Conservation (phyloP, 1,139 yeast genomes). For the Ogataea hybrid region DNA sequence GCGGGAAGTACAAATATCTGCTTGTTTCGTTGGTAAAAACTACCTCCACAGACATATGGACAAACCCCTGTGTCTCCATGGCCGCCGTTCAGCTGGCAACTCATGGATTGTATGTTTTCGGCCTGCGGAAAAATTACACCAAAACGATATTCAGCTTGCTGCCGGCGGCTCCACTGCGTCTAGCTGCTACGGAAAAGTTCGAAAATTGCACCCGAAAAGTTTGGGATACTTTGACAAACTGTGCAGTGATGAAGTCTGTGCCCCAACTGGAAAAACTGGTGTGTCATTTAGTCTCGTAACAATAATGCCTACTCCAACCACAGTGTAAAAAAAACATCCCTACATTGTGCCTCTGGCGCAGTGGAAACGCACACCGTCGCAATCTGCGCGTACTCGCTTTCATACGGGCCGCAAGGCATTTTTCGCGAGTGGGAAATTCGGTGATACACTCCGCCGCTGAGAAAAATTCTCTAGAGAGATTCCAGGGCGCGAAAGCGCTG, state of each 20-base stretch:
- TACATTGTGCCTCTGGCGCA: constrained; percentile 15
- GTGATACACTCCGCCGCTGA: constrained; percentile 63
- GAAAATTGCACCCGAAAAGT: neutral
- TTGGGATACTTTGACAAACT: neutral
- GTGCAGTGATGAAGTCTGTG: neutral
- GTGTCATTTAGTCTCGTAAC: neutral
- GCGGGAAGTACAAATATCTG: constrained; percentile 12
- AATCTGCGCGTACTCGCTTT: constrained; percentile 69
- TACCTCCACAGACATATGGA: constrained; percentile 7
- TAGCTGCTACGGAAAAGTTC: neutral
- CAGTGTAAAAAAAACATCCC: neutral
- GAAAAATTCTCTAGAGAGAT: constrained; percentile 60
- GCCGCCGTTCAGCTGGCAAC: constrained; percentile 5
- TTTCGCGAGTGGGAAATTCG: constrained; percentile 79
- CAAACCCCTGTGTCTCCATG: neutral
- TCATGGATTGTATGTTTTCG: constrained; percentile 15
- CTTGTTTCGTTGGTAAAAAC: constrained; percentile 23
- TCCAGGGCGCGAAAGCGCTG: constrained; percentile 69
- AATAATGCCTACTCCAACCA: neutral
- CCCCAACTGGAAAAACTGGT: neutral
- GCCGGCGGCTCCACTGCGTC: neutral
- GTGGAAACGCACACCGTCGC: constrained; percentile 27
- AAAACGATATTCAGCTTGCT: constrained; percentile 2
- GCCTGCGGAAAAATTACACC: constrained; percentile 7
- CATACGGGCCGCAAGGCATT: constrained; percentile 38